These are phyloP conservation scores for Paramecium sexaurelia DNA, from an alignment of 73 alveolate species.

Conservation along the genomic window DNA sequence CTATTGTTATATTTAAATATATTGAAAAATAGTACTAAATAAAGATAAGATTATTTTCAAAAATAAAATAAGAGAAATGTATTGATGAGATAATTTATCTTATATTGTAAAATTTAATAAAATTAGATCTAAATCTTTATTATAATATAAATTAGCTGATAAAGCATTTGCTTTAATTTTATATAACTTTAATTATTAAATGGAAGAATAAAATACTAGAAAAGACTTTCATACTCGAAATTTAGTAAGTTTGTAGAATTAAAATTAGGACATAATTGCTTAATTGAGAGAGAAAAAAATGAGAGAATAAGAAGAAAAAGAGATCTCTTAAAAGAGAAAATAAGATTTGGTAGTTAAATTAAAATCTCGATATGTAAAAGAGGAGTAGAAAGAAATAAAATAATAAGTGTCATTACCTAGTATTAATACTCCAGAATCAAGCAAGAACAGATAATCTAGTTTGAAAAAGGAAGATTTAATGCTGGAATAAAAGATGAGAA, in stretches of 20 bases:
- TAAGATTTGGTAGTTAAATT: constrained; percentile 50
- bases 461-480: not conserved
- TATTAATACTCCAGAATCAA: constrained; percentile 54
- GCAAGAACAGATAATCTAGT: constrained; percentile 8
- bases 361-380: constrained; percentile 44
- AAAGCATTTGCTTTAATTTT: too few species aligned
- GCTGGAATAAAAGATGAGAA: constrained; percentile 14
- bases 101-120: too few species aligned
- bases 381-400: constrained; percentile 32
- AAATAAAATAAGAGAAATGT: too few species aligned
- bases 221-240: constrained; percentile 48
- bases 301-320: constrained; percentile 66
- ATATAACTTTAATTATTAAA: not conserved
- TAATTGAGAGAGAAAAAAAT: constrained; percentile 55
- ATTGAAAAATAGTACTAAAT: too few species aligned
- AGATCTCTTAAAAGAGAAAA: not conserved
- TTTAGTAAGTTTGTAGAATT: not conserved
- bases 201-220: not conserved
- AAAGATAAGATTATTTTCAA: too few species aligned
- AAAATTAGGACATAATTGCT: constrained; percentile 46
- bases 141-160: too few species aligned
- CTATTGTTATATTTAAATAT: too few species aligned
- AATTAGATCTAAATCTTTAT: too few species aligned
- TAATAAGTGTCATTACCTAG: constrained; percentile 30
- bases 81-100: too few species aligned